These are phyloP conservation scores for Neophaeococcomyces mojaviensis DNA, from an alignment of 2,329 filamentous ascomycete genomes.

Conservation along the genomic window DNA sequence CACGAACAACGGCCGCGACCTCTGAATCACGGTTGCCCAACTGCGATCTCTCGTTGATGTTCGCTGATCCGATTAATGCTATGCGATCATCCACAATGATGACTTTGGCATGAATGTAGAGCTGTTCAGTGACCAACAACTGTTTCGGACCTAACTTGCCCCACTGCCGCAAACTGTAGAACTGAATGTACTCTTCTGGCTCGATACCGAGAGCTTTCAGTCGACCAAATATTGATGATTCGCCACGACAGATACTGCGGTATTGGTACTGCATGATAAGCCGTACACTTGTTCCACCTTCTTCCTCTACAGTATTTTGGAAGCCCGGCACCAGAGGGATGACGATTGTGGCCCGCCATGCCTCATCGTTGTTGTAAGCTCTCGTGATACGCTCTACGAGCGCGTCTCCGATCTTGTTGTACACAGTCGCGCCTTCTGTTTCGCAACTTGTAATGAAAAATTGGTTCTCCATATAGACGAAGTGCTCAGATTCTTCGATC, in stretches of 20 bases:
- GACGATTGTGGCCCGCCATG: constrained; percentile 82
- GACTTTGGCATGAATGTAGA: constrained; percentile 96
- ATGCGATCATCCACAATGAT: constrained; percentile 93
- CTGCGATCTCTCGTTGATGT: constrained; percentile 98
- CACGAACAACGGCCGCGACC: constrained; percentile 78
- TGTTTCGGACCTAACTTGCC: constrained; percentile 79
- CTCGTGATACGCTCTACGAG: constrained; percentile 84
- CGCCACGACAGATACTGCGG: constrained; percentile 87
- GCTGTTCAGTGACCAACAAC: constrained; percentile 81
- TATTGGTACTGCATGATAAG: constrained; percentile 97
- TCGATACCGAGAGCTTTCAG: constrained; percentile 74
- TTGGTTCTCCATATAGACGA: constrained; percentile 98
- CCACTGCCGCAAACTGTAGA: constrained; percentile 89
- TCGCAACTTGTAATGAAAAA: constrained; percentile 95
- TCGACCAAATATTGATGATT: constrained; percentile 83
- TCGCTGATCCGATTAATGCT: constrained; percentile 91
- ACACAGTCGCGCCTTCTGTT: constrained; percentile 76
- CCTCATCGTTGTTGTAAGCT: constrained; percentile 73
- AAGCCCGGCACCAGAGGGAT: constrained; percentile 98
- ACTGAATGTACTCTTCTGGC: constrained; percentile 89
- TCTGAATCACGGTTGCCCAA: constrained; percentile 87
- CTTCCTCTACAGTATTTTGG: constrained; percentile 89
- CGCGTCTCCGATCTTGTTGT: constrained; percentile 90
- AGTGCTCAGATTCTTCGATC: constrained; percentile 92
- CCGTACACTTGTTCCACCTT: constrained; percentile 88